phyloP scores from a whole-genome alignment of 169 alveolate species.

The Cryptosporidium sp. region DNA sequence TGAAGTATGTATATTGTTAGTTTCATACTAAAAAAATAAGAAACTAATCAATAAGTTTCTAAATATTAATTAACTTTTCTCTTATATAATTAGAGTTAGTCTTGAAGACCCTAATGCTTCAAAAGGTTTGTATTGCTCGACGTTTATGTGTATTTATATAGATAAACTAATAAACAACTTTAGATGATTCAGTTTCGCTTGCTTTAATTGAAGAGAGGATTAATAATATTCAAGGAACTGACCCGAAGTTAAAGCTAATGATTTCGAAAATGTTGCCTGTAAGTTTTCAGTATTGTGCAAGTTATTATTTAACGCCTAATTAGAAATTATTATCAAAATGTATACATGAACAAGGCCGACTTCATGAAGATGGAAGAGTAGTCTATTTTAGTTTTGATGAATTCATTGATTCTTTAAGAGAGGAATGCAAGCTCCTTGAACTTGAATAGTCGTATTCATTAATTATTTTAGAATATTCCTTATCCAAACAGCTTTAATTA shows the following conservation, averaged over 20 bases:
- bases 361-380: not conserved
- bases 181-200: slow-evolving; percentile 44
- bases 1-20: slow-evolving; percentile 43
- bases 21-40: not conserved
- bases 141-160: not conserved
- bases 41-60: not conserved
- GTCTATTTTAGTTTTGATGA: slow-evolving; percentile 30
- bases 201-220: slow-evolving; percentile 44
- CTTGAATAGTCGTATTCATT: slow-evolving; percentile 22
- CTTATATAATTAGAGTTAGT: not conserved
- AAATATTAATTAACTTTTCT: not conserved
- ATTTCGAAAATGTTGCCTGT: slow-evolving; percentile 61
- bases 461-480: not conserved
- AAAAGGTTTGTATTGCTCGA: slow-evolving; percentile 2
- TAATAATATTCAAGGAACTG: slow-evolving; percentile 62
- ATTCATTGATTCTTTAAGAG: slow-evolving; percentile 22
- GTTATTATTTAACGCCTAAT: not conserved
- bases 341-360: slow-evolving; percentile 1
- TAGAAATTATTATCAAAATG: slow-evolving; percentile 26
- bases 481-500: not conserved
- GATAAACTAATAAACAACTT: not conserved
- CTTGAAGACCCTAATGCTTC: not conserved
- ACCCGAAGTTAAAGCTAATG: slow-evolving; percentile 51
- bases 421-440: slow-evolving; percentile 66
- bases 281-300: not conserved